Evolutionary conservation across 169 alveolate species (phyloP), one percentile per base, ranked within the genome.

Genomic region (Plasmodium yoelii): DNA sequence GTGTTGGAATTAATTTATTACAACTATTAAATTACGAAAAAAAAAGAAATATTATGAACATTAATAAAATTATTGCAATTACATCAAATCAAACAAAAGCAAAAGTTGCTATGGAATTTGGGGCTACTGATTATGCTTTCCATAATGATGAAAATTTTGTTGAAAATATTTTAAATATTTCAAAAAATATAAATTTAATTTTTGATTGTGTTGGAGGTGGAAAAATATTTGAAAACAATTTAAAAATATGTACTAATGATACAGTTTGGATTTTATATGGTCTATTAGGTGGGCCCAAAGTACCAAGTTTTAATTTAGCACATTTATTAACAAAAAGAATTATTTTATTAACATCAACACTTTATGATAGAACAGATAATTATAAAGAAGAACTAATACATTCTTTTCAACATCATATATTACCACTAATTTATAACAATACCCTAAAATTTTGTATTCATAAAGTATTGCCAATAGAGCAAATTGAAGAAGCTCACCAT

Each of bases 51-150:
- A 46, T 68, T 10, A 5, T 68, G 7, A 68, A 68, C 44, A 68
- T 68, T 68, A 49, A 68, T 68, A 68, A 68, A 68, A 68, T 68
- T 44, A 68, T 68, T 68, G 77, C 77, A 18, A 60, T 68, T 18
- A 68, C 77, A 44, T 44, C 77, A 47, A 49, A 46, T 47, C 49
- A 68, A 44, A 13, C 10, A 19, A 68, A 68, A 68, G 77, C 51
- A 9, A 19, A 68, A 68, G 46, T 44, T 5, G 77, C 77, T 24
- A 18, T 68, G 22, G 77, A 68, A 68, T 39, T 46, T 12, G 77
- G 77, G 7, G 77, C 77, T n/a, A 68, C 77, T 19, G 46, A 68
- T 44, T 68, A 68, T 46, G 77, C 26, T 0, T 68, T 13, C 13
- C 77, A 68, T 42, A 44, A 42, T 46, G 26, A 42, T 12, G 64